phyloP scores from a whole-genome alignment of 2,329 filamentous ascomycete species.

The Cladosporium velox region DNA sequence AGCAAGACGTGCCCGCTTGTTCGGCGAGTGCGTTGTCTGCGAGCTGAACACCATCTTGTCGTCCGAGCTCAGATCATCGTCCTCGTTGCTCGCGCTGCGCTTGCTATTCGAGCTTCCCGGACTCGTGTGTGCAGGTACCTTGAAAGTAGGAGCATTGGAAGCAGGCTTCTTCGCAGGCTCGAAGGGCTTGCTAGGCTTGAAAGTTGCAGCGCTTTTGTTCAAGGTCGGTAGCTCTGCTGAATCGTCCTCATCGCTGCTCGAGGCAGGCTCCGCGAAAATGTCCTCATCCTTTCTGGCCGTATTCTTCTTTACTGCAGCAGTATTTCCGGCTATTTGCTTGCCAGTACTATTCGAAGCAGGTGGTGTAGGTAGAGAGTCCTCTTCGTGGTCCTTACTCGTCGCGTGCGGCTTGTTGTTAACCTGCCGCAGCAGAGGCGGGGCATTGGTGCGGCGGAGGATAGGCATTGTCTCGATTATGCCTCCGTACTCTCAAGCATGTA shows the following conservation, averaged over 20 bases:
- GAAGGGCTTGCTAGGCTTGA: neutral
- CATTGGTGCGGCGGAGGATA: conserved; percentile 1
- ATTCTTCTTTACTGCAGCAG: neutral
- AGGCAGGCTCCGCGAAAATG: conserved; percentile 23
- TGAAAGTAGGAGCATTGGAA: neutral
- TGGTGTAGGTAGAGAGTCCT: conserved; percentile 25
- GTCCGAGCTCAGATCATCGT: conserved; percentile 6
- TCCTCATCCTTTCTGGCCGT: conserved; percentile 11
- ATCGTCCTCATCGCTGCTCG: conserved; percentile 25
- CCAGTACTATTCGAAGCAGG: conserved; percentile 21
- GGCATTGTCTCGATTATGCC: neutral
- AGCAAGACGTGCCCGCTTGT: neutral
- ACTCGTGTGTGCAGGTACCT: neutral
- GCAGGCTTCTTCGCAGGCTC: conserved; percentile 12
- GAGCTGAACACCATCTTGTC: conserved; percentile 25
- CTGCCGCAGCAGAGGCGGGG: conserved; percentile 33
- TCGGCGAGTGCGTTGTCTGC: conserved; percentile 17
- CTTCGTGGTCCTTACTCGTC: conserved; percentile 40
- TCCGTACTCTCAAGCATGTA: neutral
- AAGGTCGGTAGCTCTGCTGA: conserved; percentile 17
- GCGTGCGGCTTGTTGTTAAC: conserved; percentile 42
- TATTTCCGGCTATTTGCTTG: neutral
- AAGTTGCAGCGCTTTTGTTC: conserved; percentile 15
- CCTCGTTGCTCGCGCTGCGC: conserved; percentile 10
- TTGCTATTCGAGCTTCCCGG: conserved; percentile 20